These are phyloP conservation scores for Teratosphaeria zuluensis DNA, from an alignment of 2,329 filamentous ascomycete species.

Conservation along the genomic window DNA sequence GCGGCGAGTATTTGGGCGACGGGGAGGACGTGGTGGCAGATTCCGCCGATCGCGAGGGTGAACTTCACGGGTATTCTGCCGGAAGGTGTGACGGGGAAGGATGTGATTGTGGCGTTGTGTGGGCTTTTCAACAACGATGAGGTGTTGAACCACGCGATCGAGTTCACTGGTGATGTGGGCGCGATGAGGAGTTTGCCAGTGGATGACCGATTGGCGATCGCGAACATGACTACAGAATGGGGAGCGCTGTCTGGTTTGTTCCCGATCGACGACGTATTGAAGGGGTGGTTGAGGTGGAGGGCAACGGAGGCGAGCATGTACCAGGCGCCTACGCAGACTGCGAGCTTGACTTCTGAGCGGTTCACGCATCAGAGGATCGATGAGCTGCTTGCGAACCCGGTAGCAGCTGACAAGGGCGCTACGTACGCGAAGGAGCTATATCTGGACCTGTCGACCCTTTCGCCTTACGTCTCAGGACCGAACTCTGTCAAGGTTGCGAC, in stretches of 20 bases:
- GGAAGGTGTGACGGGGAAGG: constrained; percentile 78
- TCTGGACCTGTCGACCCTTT: constrained; percentile 71
- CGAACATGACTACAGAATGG: constrained; percentile 79
- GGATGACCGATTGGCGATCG: constrained; percentile 63
- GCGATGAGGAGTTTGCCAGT: constrained; percentile 64
- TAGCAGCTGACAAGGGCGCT: constrained; percentile 65
- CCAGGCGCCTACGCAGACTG: constrained; percentile 37
- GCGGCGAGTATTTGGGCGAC: constrained; percentile 81
- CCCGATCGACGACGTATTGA: constrained; percentile 65
- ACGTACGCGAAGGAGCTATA: constrained; percentile 75
- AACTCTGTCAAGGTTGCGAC: constrained; percentile 86
- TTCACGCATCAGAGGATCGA: constrained; percentile 68
- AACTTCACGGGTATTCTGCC: constrained; percentile 68
- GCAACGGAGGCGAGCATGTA: constrained; percentile 62
- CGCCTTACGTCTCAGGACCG: constrained; percentile 75
- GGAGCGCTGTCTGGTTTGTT: constrained; percentile 66
- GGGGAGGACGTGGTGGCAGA: constrained; percentile 75
- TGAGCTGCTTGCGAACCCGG: constrained; percentile 55
- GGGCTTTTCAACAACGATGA: constrained; percentile 79
- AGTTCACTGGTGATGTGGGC: constrained; percentile 72
- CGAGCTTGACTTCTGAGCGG: constrained; percentile 42
- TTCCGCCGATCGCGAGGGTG: constrained; percentile 74
- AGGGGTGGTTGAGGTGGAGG: constrained; percentile 66
- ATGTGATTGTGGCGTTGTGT: constrained; percentile 83
- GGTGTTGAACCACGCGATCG: constrained; percentile 82